A percentile compares a stretch with the other conserved stretches of the same genome.
These are phyloP conservation scores for Glaciozyma martinii DNA, from an alignment of 768 basidiomycete genomes.

Conservation along the genomic window DNA sequence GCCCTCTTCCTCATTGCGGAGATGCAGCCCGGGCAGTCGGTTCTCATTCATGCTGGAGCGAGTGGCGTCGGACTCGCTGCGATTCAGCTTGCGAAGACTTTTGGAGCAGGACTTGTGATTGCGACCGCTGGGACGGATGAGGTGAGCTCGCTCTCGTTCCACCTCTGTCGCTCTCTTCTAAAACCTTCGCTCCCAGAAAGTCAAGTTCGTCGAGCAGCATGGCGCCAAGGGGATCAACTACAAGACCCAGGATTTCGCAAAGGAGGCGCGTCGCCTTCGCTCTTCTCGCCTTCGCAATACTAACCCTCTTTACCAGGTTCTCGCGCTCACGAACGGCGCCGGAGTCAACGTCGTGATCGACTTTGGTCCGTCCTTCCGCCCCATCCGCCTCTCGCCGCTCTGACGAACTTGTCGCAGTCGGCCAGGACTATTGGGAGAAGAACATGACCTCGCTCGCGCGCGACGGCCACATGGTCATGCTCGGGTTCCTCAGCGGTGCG, in stretches of 20 bases:
- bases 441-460: conserved; percentile 61
- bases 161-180: conserved; percentile 43
- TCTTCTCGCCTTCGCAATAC: background rate
- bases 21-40: conserved; percentile 59
- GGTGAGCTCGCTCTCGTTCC: background rate
- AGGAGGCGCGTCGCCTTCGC: conserved; percentile 48
- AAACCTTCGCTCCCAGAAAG: conserved; percentile 77
- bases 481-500: conserved; percentile 56
- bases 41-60: conserved; percentile 82
- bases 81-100: conserved; percentile 69
- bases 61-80: conserved; percentile 84
- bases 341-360: conserved; percentile 81
- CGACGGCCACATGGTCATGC: conserved; percentile 66
- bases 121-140: background rate
- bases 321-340: conserved; percentile 52
- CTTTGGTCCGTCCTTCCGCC: conserved; percentile 47
- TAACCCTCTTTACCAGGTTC: background rate
- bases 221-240: conserved; percentile 47
- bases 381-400: conserved; percentile 31
- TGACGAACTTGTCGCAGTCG: conserved; percentile 35
- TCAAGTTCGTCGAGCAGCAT: conserved; percentile 61
- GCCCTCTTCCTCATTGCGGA: conserved; percentile 56
- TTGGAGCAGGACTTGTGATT: conserved; percentile 50
- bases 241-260: conserved; percentile 69
- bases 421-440: conserved; percentile 60